Evolutionary conservation across 768 basidiomycete genomes (phyloP), one percentile per base, ranked within the genome.

Genomic region (Pilatotrama ljubarskyi): DNA sequence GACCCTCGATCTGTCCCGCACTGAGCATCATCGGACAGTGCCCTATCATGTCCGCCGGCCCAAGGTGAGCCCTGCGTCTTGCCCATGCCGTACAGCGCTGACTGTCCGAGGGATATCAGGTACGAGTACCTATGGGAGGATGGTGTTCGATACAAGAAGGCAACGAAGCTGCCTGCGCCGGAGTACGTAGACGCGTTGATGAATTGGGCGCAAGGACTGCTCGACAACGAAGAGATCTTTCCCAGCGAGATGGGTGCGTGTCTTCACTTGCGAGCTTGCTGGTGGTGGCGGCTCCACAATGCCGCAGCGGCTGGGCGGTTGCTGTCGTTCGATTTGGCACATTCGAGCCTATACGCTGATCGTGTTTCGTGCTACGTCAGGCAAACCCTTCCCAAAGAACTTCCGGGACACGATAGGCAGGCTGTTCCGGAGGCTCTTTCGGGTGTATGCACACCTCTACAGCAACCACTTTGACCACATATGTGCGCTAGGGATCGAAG

Each of bases 381-480:
- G 95, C 55, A 86, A 94, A 4, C 86, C 93, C 1, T 98, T 98
- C 74, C 91, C 95, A 1, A 85, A 83, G 70, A 93, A 85, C 70
- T 98, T 97, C 76, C 85, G 87, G 26, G 89, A 92, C 17, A 95
- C 92, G 0, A 90, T 97, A 61, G 88, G 93, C 70, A 93, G 92
- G 10, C 94, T 99, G 59, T 84, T 93, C 58, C 84, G 97, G 44
- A 84, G 97, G 25, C 74, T 99, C 55, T 99, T 99, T 82, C 84
- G 97, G 17, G 91, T 99, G 41, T 99, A 99, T 72, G 97, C 95
- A 18, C 97, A 99, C 73, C 87, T 98, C 70, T 99, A 99, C 79
- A 96, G 95, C 80, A 96, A 94, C 66, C 97, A 99, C 75, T 98
- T 99, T 73, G 97, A 98, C 68, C 96, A 98, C 68, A 93, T 98